Base-by-base conservation (phyloP, 371 early-diverging fungal species). In the Lichtheimia hyalospora region DNA sequence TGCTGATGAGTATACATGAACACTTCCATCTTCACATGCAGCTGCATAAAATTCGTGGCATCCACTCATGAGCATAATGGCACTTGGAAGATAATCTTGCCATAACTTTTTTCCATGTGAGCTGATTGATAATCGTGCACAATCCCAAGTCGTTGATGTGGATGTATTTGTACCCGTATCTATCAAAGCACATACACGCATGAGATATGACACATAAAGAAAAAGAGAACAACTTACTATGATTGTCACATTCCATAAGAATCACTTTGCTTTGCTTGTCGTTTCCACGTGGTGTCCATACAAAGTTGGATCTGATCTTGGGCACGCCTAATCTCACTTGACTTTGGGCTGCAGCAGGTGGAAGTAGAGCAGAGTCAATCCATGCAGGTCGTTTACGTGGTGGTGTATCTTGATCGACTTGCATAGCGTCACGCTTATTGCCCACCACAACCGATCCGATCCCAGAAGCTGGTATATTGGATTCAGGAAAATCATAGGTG, bases 11-110 rank as follows among this genome's bases (percentile, higher is more conserved):
- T 88, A 92, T 0, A 89, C 66, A 61, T 85, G 77, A 25, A 94
- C 48, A 0, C 82, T 80, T n/a, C 85, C 88, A 66, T 92, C 90
- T 52, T 86, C 85, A 60, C 89, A 89, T 0, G 86, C 75, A 2
- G 82, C 79, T 0, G 85, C 87, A 58, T 78, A 75, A 61, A 86
- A 92, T 1, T 62, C 49, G 0, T 69, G 62, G 49, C 84, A 82
- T n/a, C 89, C 90, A 1, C 82, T 70, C 63, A 90, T 74, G 15
- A 82, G 66, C 14, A 90, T 53, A 5, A 87, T 85, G 5, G 81
- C 64, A 49, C 79, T 77, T 2, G 84, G 79, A 5, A 92, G 51
- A 54, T 81, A 84, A 51, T 90, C 88, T 4, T 66, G 68, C 89
- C 92, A 92, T 0, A 85, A 21, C 1, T 75, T 57, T 1, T 55